Conservation (phyloP, 2,329 filamentous ascomycete species). For the Fusarium chuoi region DNA sequence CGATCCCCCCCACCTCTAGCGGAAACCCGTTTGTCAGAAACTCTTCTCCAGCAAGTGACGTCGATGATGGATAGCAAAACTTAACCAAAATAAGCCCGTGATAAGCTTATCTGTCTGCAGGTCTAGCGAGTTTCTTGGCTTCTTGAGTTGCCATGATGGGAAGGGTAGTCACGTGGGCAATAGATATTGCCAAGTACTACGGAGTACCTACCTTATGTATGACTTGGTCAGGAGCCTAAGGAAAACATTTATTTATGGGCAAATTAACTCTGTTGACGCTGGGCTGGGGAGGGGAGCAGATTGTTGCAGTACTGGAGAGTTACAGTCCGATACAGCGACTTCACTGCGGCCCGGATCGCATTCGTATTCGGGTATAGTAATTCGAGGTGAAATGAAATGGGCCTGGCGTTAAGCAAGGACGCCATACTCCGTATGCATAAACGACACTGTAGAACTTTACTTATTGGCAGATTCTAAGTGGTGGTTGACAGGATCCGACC, state of each 20-base stretch:
- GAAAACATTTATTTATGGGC: background rate
- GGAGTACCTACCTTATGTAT: too few relatives aligned
- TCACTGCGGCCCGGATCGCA: background rate
- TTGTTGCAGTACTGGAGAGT: background rate
- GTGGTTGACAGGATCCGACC: background rate
- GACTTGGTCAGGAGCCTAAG: background rate
- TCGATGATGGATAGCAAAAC: conserved; percentile 11
- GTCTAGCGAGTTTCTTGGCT: conserved; percentile 19
- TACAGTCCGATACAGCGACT: background rate
- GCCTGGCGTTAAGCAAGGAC: background rate
- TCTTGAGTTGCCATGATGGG: background rate
- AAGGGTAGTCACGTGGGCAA: background rate
- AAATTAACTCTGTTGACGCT: background rate
- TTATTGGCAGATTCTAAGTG: background rate
- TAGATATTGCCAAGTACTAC: background rate
- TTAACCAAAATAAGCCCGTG: conserved; percentile 9
- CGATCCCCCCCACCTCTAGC: conserved; percentile 38
- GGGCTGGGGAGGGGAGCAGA: background rate
- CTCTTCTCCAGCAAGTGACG: conserved; percentile 17
- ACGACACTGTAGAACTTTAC: background rate
- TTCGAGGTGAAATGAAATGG: background rate
- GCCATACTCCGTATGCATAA: background rate
- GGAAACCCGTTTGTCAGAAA: background rate
- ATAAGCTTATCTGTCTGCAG: conserved; percentile 37
- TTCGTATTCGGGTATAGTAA: conserved; percentile 21